These are phyloP conservation scores for Extremus antarcticus DNA, from an alignment of 495 filamentous ascomycete genomes.

Conservation along the genomic window DNA sequence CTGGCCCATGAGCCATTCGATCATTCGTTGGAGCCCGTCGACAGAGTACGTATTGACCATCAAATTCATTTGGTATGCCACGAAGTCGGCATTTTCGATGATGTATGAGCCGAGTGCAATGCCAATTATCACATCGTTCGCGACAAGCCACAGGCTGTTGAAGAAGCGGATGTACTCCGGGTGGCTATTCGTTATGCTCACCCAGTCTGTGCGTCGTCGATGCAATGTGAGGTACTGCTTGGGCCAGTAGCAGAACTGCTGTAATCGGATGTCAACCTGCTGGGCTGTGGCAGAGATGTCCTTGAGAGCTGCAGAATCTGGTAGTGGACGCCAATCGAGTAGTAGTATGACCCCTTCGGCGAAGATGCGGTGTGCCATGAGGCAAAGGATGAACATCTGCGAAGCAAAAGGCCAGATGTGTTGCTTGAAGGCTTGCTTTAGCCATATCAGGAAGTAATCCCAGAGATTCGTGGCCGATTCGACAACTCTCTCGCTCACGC, in stretches of 20 bases:
- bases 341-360: constrained; percentile 72
- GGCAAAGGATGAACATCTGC: constrained; percentile 57
- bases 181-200: constrained; percentile 87
- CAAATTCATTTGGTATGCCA: constrained; percentile 69
- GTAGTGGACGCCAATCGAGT: constrained; percentile 75
- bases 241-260: constrained; percentile 99
- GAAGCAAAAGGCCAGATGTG: constrained; percentile 74
- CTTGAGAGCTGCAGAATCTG: constrained; percentile 75
- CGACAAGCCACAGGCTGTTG: constrained; percentile 96
- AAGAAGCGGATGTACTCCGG: constrained; percentile 99
- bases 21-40: constrained; percentile 76
- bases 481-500: constrained; percentile 89
- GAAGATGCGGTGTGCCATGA: constrained; percentile 69
- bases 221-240: constrained; percentile 89
- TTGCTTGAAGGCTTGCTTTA: constrained; percentile 60
- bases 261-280: constrained; percentile 92
- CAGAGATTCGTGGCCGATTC: constrained; percentile 81
- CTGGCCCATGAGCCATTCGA: constrained; percentile 92
- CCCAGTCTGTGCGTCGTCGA: constrained; percentile 83
- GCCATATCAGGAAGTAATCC: constrained; percentile 56
- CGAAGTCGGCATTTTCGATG: constrained; percentile 82
- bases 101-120: constrained; percentile 95
- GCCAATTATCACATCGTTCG: constrained; percentile 97
- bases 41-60: constrained; percentile 77
- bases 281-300: constrained; percentile 97